Base-by-base conservation (phyloP, 1,284 basidiomycete genomes). In the Leccinum griseonigrum region DNA sequence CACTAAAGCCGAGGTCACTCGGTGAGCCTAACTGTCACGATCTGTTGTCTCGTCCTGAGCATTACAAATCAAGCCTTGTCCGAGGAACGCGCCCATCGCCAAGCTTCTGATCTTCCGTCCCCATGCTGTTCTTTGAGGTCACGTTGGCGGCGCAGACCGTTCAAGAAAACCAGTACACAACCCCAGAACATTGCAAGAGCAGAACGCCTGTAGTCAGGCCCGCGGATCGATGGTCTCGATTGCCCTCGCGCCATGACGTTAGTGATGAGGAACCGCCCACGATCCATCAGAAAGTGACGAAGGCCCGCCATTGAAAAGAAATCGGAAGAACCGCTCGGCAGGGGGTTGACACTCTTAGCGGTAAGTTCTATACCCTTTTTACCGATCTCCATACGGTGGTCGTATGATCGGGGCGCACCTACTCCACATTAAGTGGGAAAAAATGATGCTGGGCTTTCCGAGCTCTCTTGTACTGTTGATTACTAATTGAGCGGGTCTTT, bases 201-300 rank as follows among this genome's bases (percentile, higher is more conserved):
- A 22, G 28, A 36, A 58, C 50, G 4, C 7, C 29, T 29, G 29
- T 48, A 48, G 6, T 54, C 13, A 32, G 32, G 29, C 48, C 22
- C n/a, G 13, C 64, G 40, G 43, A 60, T 60, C 34, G 36, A 57
- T 48, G 7, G 11, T 48, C 46, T 38, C 36, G 36, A 56, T 57
- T 55, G 38, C 28, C 34, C 29, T 18, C 9, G 16, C 55, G 34
- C 57, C 53, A n/a, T 68, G 59, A 66, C 54, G 31, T 36, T 58
- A 40, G 34, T 40, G 60, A 62, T 61, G 59, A 38, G 14, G 51
- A 46, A 18, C 10, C 18, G 11, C 46, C 13, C 46, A 4, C 4
- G 18, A 26, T 56, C 48, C 56, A 69, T 72, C 61, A 60, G 60
- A 69, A 64, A 29, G 6, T 8, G 54, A 34, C 63, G 66, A 71